Base-by-base conservation (phyloP, 139 green algal species). In the Chlorella vulgaris region DNA sequence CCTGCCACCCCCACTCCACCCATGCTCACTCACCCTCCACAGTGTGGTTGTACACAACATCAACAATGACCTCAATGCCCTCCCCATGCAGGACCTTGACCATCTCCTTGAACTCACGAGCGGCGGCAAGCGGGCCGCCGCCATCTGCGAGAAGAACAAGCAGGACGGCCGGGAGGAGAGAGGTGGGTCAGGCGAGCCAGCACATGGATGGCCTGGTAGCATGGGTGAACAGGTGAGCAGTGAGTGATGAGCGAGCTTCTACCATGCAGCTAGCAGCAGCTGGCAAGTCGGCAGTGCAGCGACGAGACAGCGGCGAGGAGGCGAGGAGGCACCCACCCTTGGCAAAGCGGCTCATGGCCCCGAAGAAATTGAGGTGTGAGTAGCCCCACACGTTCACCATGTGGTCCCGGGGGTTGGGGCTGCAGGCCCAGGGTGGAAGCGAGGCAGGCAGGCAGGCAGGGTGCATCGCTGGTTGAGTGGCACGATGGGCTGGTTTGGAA, bases 21-120 rank as follows among this genome's bases (percentile, higher is more conserved):
- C 13, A 33, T 21, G 38, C 29, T 7, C 47, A 55, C 68, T 86
- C 91, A 80, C 88, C 91, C 85, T 98, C 95, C 0, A 81, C 91
- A 0, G 95, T 98, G 91, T 98, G 95, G 86, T 98, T 98, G 92
- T 97, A 98, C 67, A 98, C 95, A 31, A 98, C 94, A 69, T 98
- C 95, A 63, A 98, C 77, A 53, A 98, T 92, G 29, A 98, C 95
- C 80, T 97, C 90, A 76, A 98, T 96, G 60, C 93, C 93, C 4
- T 82, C 82, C 0, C 58, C 82, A 60, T 98, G 94, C 58, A 97
- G 87, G 61, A 77, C 74, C 68, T 88, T 88, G 15, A 98, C 95
- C 92, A 97, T 93, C 83, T 94, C 75, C 88, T 98, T 98, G 90
- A 98, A 97, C 87, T 98, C 93, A 0, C 70, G 38, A 4, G 89